These are phyloP conservation scores for Byssothecium circinans DNA, from an alignment of 2,329 filamentous ascomycete genomes.

Conservation along the genomic window DNA sequence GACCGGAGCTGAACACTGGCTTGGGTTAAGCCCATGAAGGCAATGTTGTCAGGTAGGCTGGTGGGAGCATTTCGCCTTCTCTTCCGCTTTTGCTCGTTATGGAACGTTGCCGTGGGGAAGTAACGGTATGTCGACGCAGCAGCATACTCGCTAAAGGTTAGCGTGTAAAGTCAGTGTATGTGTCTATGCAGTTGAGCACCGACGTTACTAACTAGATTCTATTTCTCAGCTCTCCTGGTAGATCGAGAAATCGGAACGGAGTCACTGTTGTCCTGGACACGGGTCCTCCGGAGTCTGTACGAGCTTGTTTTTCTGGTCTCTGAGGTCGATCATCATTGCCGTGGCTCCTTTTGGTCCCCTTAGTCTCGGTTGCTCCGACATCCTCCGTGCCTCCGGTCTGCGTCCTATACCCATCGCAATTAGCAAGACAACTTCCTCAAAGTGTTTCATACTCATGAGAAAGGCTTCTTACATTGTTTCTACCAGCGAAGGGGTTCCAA, in stretches of 20 bases:
- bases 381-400: slow-evolving; percentile 5
- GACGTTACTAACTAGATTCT: neutral
- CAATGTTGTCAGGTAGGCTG: slow-evolving; percentile 7
- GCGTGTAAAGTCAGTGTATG: slow-evolving; percentile 28
- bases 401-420: slow-evolving; percentile 8
- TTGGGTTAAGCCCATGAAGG: slow-evolving; percentile 26
- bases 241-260: slow-evolving; percentile 23
- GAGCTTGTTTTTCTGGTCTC: slow-evolving; percentile 10
- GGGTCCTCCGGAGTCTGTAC: neutral
- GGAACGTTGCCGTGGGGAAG: slow-evolving; percentile 17
- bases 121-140: slow-evolving; percentile 2
- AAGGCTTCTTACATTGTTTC: neutral
- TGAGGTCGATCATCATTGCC: neutral
- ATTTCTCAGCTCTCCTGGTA: slow-evolving; percentile 22
- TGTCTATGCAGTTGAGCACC: slow-evolving; percentile 22
- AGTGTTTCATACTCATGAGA: slow-evolving; percentile 7
- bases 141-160: slow-evolving; percentile 9
- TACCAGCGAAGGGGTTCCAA: neutral
- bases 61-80: neutral
- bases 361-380: neutral
- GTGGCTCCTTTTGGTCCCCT: slow-evolving; percentile 3
- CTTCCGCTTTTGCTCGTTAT: slow-evolving; percentile 1
- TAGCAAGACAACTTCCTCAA: neutral
- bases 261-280: neutral
- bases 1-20: slow-evolving; percentile 22